phyloP scores from a whole-genome alignment of 805 yeast species.

The Wickerhamiella hasegawae region DNA sequence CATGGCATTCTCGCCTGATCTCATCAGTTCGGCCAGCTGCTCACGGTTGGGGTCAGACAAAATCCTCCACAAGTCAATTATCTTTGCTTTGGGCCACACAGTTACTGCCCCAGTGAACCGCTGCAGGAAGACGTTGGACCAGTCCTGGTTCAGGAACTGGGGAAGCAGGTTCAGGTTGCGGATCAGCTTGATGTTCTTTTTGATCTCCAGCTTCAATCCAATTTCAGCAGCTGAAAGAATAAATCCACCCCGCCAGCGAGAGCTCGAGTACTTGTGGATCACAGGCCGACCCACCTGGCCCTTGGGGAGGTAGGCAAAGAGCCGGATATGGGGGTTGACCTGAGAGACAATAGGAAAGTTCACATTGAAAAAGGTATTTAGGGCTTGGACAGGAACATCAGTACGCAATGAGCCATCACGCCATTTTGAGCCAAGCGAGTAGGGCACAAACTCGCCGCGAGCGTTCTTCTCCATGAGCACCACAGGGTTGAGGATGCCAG shows the following conservation, averaged over 20 bases:
- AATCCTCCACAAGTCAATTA: conserved; percentile 45
- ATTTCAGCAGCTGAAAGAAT: conserved; percentile 57
- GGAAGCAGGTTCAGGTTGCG: conserved; percentile 54
- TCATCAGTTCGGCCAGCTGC: conserved; percentile 36
- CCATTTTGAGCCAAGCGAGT: conserved; percentile 61
- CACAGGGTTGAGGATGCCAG: conserved; percentile 67
- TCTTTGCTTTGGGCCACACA: conserved; percentile 50
- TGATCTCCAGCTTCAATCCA: conserved; percentile 51
- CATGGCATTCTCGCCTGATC: conserved; percentile 47
- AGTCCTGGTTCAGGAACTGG: conserved; percentile 53
- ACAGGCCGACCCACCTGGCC: conserved; percentile 75
- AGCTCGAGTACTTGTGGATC: conserved; percentile 33
- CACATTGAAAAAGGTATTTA: conserved; percentile 61
- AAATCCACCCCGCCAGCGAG: conserved; percentile 61
- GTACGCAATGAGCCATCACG: conserved; percentile 67
- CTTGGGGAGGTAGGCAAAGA: conserved; percentile 61
- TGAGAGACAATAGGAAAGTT: conserved; percentile 65
- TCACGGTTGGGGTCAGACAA: conserved; percentile 53
- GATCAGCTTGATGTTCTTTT: conserved; percentile 59
- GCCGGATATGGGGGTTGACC: conserved; percentile 66
- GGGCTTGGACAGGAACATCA: conserved; percentile 59
- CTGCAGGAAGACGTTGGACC: conserved; percentile 67
- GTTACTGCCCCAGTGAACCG: conserved; percentile 62
- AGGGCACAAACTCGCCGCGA: conserved; percentile 35
- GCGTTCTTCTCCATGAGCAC: conserved; percentile 54